Percentiles rank a stretch among this genome's conserved stretches.
phyloP scores from a whole-genome alignment of 805 yeast species.

The Hanseniaspora osmophila region DNA sequence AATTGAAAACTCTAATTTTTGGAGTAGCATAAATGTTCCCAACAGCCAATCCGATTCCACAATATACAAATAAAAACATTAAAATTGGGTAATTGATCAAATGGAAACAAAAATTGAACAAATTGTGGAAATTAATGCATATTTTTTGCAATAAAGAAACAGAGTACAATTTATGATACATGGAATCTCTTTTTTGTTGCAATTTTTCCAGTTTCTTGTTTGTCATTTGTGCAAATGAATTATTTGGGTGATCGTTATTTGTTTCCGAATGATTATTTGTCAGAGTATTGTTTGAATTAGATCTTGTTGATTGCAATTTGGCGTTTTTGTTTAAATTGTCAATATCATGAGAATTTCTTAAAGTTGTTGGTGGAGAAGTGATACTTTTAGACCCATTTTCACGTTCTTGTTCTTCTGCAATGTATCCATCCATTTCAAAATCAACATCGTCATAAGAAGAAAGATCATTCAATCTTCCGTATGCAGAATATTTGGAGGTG shows the following conservation, averaged over 20 bases:
- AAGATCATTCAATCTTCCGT: too few species aligned
- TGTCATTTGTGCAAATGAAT: background rate
- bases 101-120: conserved; percentile 28
- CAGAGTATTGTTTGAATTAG: background rate
- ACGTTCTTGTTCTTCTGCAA: background rate
- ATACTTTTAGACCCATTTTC: background rate
- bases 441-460: background rate
- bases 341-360: background rate
- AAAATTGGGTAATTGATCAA: conserved; percentile 53
- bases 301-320: background rate
- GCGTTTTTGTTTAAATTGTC: too few species aligned
- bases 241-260: background rate
- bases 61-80: conserved; percentile 41
- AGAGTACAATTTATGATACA: conserved; percentile 25
- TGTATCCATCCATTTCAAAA: background rate
- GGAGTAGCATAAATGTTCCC: conserved; percentile 61
- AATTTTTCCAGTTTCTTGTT: too few species aligned
- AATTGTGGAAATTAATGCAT: conserved; percentile 13
- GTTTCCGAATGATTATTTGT: too few species aligned
- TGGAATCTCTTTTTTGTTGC: conserved; percentile 18
- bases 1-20: conserved; percentile 45
- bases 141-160: conserved; percentile 13
- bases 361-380: background rate
- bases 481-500: too few species aligned
- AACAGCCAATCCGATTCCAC: conserved; percentile 43